Conservation (phyloP, 148 eudicot species). For the Gaultheria prostrata region DNA sequence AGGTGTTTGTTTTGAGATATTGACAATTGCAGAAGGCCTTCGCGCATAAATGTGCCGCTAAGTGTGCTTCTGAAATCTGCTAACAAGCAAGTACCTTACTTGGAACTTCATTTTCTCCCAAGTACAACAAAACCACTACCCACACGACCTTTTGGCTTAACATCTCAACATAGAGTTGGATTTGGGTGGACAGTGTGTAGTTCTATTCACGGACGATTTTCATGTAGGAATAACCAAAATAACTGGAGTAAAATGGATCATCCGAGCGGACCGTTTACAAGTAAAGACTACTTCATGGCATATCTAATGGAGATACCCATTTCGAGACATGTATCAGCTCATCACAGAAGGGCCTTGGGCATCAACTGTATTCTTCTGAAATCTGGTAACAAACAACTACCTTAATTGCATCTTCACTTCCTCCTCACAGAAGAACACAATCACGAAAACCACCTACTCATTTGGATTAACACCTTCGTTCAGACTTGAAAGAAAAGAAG, state of each 20-base stretch:
- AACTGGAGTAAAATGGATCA: not conserved
- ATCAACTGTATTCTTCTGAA: slow-evolving; percentile 60
- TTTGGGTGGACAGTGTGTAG: too few species aligned
- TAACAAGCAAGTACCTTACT: slow-evolving; percentile 21
- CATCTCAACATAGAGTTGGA: not conserved
- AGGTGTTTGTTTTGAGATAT: slow-evolving; percentile 58
- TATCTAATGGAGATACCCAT: not conserved
- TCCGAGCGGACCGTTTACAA: not conserved
- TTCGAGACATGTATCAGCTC: not conserved
- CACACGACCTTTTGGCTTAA: not conserved
- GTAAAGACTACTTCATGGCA: not conserved
- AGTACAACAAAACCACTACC: not conserved
- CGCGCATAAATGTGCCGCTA: slow-evolving; percentile 48
- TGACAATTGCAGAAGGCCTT: slow-evolving; percentile 80
- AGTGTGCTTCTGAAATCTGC: slow-evolving; percentile 63
- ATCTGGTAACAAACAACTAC: slow-evolving; percentile 58
- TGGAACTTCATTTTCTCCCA: not conserved
- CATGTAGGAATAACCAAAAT: not conserved
- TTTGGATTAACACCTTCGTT: slow-evolving; percentile 67
- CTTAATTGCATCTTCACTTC: slow-evolving; percentile 47
- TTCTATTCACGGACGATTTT: not conserved
- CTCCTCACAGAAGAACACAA: slow-evolving; percentile 53
- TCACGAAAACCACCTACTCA: slow-evolving; percentile 67
- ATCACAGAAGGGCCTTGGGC: slow-evolving; percentile 58
- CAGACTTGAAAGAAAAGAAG: too few species aligned